Evolutionary conservation across 371 early-diverging fungal species (phyloP), one percentile per base, ranked within the genome.

Genomic region (Mortierella sp.): DNA sequence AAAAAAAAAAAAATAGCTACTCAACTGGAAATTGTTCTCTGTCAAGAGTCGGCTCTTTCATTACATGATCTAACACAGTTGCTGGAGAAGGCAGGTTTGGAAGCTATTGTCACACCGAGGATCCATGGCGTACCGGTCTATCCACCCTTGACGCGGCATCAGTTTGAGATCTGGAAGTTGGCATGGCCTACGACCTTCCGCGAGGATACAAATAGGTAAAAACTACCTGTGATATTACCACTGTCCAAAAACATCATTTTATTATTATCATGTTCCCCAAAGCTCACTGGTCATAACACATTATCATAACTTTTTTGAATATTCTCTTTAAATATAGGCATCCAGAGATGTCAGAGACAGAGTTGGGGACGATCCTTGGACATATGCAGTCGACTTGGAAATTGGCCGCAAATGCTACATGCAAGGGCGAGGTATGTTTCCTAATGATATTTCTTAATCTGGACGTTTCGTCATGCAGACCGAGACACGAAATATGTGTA

Each of bases 131-230:
- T 89, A 0, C 80, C 84, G 1, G 60, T 61, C 26, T 50, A 86
- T 69, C 81, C 89, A 19, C 85, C 90, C 0, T 42, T 83, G 27
- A 90, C 87, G 17, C 61, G 84, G 42, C 26, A 70, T 4, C 90
- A 90, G 54, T 89, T 82, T 60, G 87, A 86, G 30, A 79, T 71
- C 32, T 90, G 90, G 87, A 82, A 82, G 46, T 52, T 69, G 41
- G 44, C 86, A 21, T 90, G 90, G 90, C 89, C 90, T 8, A 70
- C 86, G 12, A 72, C 78, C 15, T 90, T 83, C 56, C 80, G 84
- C 30, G 90, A 90, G 64, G 86, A 90, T 62, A 79, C 80, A 6
- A 82, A 83, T 23, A 70, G 83, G 79, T 73, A 63, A 51, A 19
- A 57, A n/a, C n/a, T n/a, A n/a, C n/a, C n/a, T n/a, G n/a, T n/a